Evolutionary conservation across 2,329 filamentous ascomycete species (phyloP).

Genomic region (Botryosphaeria dothidea): DNA sequence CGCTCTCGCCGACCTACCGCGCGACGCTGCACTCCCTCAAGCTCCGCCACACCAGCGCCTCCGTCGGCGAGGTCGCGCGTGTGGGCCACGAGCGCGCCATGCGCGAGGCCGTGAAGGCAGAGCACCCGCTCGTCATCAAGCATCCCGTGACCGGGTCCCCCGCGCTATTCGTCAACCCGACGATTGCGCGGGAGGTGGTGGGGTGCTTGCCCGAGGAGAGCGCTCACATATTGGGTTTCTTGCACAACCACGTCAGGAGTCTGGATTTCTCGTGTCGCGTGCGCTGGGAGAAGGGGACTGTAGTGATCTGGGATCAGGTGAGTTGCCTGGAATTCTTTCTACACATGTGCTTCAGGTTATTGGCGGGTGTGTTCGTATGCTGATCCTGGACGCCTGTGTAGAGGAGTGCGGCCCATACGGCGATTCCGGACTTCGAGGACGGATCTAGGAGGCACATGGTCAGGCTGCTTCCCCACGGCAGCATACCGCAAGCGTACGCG

Average conservation of each 20-base stretch:
- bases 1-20: constrained; percentile 19
- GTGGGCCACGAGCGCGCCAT: neutral
- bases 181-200: neutral
- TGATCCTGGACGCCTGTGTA: neutral
- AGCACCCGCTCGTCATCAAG: neutral
- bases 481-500: neutral
- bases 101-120: neutral
- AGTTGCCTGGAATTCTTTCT: too few relatives aligned
- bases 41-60: neutral
- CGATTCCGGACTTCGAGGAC: constrained; percentile 12
- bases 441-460: constrained; percentile 8
- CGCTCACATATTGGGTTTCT: neutral
- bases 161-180: constrained; percentile 8
- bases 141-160: neutral
- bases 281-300: constrained; percentile 2
- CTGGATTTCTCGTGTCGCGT: constrained; percentile 5
- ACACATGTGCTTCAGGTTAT: neutral
- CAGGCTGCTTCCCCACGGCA: constrained; percentile 3
- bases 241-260: neutral
- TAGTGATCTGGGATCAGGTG: constrained; percentile 16
- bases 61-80: constrained; percentile 10
- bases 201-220: neutral
- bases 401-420: constrained; percentile 9
- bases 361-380: neutral
- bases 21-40: constrained; percentile 16